These are phyloP conservation scores for Wallemia hederae DNA, from an alignment of 1,284 basidiomycete genomes.

Conservation along the genomic window DNA sequence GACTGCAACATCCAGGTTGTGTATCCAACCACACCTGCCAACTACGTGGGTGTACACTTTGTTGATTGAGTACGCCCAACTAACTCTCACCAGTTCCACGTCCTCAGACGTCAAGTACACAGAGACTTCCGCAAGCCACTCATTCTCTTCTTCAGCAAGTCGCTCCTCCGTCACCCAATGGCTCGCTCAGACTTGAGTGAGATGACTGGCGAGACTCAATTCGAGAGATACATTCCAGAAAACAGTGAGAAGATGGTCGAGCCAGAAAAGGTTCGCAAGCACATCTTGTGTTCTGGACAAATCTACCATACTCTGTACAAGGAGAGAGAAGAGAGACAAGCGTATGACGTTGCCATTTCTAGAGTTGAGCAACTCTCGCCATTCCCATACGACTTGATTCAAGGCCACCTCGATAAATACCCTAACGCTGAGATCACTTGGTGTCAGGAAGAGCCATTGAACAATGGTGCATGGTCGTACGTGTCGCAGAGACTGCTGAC, in stretches of 20 bases:
- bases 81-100: conserved; percentile 37
- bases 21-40: conserved; percentile 76
- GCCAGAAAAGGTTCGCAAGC: conserved; percentile 63
- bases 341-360: conserved; percentile 79
- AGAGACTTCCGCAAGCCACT: conserved; percentile 52
- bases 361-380: conserved; percentile 52
- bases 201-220: conserved; percentile 62
- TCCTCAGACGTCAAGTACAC: conserved; percentile 74
- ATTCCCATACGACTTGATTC: conserved; percentile 6
- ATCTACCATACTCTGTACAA: conserved; percentile 70
- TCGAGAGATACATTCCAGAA: conserved; percentile 65
- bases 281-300: conserved; percentile 67
- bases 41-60: conserved; percentile 31
- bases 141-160: conserved; percentile 89
- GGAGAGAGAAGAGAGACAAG: conserved; percentile 60
- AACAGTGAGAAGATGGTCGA: conserved; percentile 34
- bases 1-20: conserved; percentile 99
- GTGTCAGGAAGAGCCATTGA: conserved; percentile 79
- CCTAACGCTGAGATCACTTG: conserved; percentile 74
- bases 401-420: conserved; percentile 53
- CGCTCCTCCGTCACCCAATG: conserved; percentile 66
- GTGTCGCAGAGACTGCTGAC: conserved; percentile 65
- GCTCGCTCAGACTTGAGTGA: conserved; percentile 65
- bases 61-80: not conserved
- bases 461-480: conserved; percentile 81